A percentile compares a stretch with the other conserved stretches of the same genome.
Evolutionary conservation across 768 basidiomycete species (phyloP).

Genomic region (Pilatotrama ljubarskyi): DNA sequence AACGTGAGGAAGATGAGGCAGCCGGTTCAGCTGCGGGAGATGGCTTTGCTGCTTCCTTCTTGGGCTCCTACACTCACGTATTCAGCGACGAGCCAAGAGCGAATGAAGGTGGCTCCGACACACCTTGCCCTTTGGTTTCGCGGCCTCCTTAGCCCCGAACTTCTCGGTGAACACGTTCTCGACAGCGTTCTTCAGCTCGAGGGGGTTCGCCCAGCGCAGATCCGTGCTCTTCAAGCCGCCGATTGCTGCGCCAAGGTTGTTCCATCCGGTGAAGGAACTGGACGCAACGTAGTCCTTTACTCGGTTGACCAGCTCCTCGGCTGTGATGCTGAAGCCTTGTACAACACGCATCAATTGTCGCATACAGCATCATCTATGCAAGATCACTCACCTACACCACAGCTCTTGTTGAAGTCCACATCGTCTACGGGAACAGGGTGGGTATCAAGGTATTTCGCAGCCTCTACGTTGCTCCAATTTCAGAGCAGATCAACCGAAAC

Average conservation of each 20-base stretch:
- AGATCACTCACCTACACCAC: constrained; percentile 77
- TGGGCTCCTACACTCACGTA: constrained; percentile 42
- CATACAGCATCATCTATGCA: constrained; percentile 1
- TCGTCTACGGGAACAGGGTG: constrained; percentile 63
- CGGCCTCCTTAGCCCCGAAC: constrained; percentile 73
- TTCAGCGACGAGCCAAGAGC: neutral
- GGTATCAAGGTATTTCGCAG: constrained; percentile 70
- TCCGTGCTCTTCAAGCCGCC: constrained; percentile 61
- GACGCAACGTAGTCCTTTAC: constrained; percentile 60
- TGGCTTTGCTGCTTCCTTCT: constrained; percentile 44
- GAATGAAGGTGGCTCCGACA: neutral
- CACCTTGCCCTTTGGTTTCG: constrained; percentile 70
- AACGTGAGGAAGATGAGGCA: constrained; percentile 44
- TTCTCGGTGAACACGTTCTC: constrained; percentile 65
- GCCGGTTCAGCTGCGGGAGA: constrained; percentile 36
- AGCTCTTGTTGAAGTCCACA: constrained; percentile 69
- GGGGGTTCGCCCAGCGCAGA: constrained; percentile 79
- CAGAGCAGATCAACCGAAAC: neutral
- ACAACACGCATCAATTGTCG: neutral
- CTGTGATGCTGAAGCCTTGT: constrained; percentile 76
- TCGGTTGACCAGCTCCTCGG: constrained; percentile 57
- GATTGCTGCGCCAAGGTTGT: constrained; percentile 65
- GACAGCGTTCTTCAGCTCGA: constrained; percentile 81
- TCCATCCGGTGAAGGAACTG: constrained; percentile 68
- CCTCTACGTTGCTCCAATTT: constrained; percentile 45